Evolutionary conservation across 139 green algal species (phyloP).

Genomic region (Cymbomonas tetramitiformis): DNA sequence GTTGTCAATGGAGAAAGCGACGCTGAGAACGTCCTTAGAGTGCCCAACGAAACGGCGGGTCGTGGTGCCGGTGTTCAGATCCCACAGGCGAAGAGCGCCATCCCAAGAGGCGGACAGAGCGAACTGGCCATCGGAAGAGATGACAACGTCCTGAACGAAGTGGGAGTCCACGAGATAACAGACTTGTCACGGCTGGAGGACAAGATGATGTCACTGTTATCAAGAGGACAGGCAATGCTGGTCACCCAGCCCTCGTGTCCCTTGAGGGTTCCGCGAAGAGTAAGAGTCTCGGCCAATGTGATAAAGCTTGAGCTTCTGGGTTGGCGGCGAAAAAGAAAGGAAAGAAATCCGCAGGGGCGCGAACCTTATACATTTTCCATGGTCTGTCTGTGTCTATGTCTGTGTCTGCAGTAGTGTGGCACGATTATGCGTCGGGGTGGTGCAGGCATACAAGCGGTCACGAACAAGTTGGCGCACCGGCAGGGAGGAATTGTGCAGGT

Average conservation of each 20-base stretch:
- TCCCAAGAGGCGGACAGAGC: constrained; percentile 95
- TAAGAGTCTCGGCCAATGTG: constrained; percentile 3
- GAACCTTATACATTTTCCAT: too few species aligned
- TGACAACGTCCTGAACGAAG: constrained; percentile 95
- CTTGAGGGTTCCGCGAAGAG: constrained; percentile 7
- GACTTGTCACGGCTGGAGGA: constrained; percentile 89
- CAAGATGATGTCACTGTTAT: constrained; percentile 83
- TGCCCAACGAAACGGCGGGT: constrained; percentile 94
- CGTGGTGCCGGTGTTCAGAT: constrained; percentile 89
- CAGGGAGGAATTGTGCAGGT: too few species aligned
- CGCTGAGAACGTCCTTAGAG: constrained; percentile 94
- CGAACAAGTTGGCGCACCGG: too few species aligned
- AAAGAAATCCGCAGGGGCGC: too few species aligned
- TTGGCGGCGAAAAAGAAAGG: too few species aligned
- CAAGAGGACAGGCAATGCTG: constrained; percentile 79
- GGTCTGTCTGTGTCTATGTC: too few species aligned
- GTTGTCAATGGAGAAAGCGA: constrained; percentile 99
- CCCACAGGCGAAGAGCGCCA: constrained; percentile 93
- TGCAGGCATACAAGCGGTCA: too few species aligned
- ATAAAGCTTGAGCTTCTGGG: too few species aligned
- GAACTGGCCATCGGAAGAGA: constrained; percentile 96
- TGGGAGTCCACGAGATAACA: constrained; percentile 84
- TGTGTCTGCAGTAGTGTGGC: too few species aligned
- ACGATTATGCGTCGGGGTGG: too few species aligned
- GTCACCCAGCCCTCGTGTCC: constrained; percentile 60